Evolutionary conservation across 176 grass and related monocot genomes (phyloP), one percentile per base, ranked within the genome.

Genomic region (Tuctoria greenei): DNA sequence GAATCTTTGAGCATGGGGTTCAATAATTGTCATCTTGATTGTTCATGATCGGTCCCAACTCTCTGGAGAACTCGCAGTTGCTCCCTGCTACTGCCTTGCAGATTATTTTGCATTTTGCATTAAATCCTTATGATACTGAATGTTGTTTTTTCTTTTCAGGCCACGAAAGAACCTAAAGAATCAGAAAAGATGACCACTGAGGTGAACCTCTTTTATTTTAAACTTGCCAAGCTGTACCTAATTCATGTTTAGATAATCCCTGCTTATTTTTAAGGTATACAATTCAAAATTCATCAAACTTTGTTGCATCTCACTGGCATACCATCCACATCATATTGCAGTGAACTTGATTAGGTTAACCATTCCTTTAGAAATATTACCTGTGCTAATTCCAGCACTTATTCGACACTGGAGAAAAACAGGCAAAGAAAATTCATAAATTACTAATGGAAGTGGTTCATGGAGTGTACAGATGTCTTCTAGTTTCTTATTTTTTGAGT

Each of bases 141-240:
- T 52, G 58, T 26, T 60, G 40, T 45, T 78, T 38, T 64, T 63
- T 71, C 54, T 49, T 75, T 82, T 49, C 86, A 89, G 93, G 70
- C 74, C 84, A 86, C 83, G 43, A 85, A 72, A 83, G 88, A 64
- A 74, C 54, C 76, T 70, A 72, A 69, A 81, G 85, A 90, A 82
- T 68, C 72, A 74, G 68, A 80, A 83, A 78, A 77, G 67, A 62
- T 56, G 35, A 45, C 54, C 5, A 37, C 78, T 80, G 78, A 88
- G 70, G 86, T 80, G 37, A 83, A 63, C 34, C 61, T 41, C 27
- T 47, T 75, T 77, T 16, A 26, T 66, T 41, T 51, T 40, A 66
- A 72, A 62, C 16, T 65, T 69, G 12, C 65, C 21, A 67, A 40
- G 6, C 5, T 64, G n/a, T 69, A 15, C 62, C 12, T 75, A 37